A percentile compares a stretch with the other conserved stretches of the same genome.
phyloP scores from a whole-genome alignment of 768 basidiomycete genomes.

The Hemileccinum impolitum region DNA sequence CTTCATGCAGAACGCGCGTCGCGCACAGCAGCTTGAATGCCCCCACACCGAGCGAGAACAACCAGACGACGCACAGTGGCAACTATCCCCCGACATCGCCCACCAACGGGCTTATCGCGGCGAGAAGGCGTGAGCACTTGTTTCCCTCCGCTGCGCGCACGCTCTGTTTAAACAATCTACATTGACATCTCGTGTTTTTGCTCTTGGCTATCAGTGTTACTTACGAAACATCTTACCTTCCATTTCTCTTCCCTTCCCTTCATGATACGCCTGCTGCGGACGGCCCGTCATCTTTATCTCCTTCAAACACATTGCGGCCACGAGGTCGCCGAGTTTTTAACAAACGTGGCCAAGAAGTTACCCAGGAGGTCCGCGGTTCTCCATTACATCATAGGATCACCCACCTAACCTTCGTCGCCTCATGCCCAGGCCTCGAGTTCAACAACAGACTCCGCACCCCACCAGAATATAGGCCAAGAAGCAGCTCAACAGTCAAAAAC shows the following conservation, averaged over 20 bases:
- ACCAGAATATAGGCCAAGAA: conserved; percentile 11
- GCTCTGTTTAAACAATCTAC: conserved; percentile 15
- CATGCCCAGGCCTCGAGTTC: conserved; percentile 19
- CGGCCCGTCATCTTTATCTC: conserved; percentile 19
- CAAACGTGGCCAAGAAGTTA: conserved; percentile 47
- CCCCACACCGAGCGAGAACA: conserved; percentile 48
- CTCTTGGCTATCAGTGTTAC: conserved; percentile 30
- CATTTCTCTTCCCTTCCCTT: conserved; percentile 54
- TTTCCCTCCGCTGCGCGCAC: not conserved
- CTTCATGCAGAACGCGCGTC: conserved; percentile 72
- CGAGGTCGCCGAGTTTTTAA: conserved; percentile 53
- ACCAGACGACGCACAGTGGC: conserved; percentile 66
- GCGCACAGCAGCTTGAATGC: conserved; percentile 49
- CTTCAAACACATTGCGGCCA: conserved; percentile 24
- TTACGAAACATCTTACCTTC: conserved; percentile 63
- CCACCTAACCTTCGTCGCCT: conserved; percentile 14
- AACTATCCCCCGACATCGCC: conserved; percentile 48
- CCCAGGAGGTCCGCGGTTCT: conserved; percentile 21
- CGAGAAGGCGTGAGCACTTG: conserved; percentile 26
- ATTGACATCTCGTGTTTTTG: too few relatives aligned
- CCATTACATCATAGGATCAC: conserved; percentile 17
- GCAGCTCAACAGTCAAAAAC: conserved; percentile 23
- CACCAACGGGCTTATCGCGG: conserved; percentile 43
- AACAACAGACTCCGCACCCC: conserved; percentile 5
- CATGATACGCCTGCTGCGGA: conserved; percentile 23